Evolutionary conservation across 257 asterid genomes (phyloP), one percentile per base, ranked within the genome.

Genomic region (Ilex aquifolium): DNA sequence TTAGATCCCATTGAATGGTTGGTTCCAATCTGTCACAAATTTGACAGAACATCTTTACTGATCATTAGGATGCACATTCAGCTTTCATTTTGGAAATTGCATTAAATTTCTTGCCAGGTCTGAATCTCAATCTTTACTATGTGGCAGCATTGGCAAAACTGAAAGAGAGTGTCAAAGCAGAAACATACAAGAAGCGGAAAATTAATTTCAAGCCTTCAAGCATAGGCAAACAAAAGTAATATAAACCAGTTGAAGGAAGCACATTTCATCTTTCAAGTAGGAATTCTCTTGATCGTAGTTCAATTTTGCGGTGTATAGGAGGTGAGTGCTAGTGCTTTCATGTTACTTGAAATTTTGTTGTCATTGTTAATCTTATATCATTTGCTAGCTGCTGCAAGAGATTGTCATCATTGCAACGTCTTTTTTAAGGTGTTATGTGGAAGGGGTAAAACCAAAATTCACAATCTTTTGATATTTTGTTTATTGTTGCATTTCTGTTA

Each of bases 101-200:
- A 46, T 46, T 46, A 12, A 10, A 46, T 46, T 0, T 46, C n/a
- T 10, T 46, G 4, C 52, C 15, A 14, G 3, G 13, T 4, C 52
- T 14, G 15, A 46, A 13, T 40, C 57, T 64, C 50, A 11, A n/a
- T 59, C 14, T 17, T 46, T 60, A 10, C 70, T 48, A 55, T 57
- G 65, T 65, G 40, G 56, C 89, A 91, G 98, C 94, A 17, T 75
- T 88, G 94, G 87, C 68, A 75, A 84, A 79, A 75, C 68, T 88
- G 80, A 82, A 80, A 77, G 90, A 79, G 79, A 78, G 77, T 36
- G 77, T 85, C 51, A 72, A 78, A 73, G 74, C 91, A 16, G 88
- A 81, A 71, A 74, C 56, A 63, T 64, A 57, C 62, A 66, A 71
- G 61, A 84, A 76, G 73, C 76, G 83, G 77, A 79, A 73, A 66